These are phyloP conservation scores for Metarhizium rileyi DNA, from an alignment of 2,329 filamentous ascomycete genomes.

Conservation along the genomic window DNA sequence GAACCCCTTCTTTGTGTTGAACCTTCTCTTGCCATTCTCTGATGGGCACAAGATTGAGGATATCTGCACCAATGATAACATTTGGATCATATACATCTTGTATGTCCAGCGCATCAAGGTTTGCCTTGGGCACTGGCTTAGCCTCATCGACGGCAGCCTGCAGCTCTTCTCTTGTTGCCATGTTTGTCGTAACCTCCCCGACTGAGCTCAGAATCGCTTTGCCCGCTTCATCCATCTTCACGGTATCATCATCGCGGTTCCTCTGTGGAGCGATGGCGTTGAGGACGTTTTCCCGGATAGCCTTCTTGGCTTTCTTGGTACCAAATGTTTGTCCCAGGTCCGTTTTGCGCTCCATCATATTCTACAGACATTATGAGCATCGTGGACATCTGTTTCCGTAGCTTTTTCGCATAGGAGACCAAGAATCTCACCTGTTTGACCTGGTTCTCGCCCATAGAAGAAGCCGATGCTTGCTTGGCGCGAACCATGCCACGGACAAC, in stretches of 20 bases:
- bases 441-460: constrained; percentile 30
- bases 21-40: constrained; percentile 64
- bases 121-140: constrained; percentile 64
- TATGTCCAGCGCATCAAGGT: constrained; percentile 55
- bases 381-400: not conserved
- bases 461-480: constrained; percentile 40
- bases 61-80: constrained; percentile 55
- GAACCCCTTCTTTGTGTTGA: constrained; percentile 46
- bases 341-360: constrained; percentile 51
- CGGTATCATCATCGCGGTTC: constrained; percentile 25
- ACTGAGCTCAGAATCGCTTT: constrained; percentile 55
- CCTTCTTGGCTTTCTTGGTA: constrained; percentile 78
- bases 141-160: constrained; percentile 54
- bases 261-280: constrained; percentile 54
- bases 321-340: constrained; percentile 71
- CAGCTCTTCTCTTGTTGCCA: constrained; percentile 57
- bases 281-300: constrained; percentile 55
- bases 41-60: constrained; percentile 58
- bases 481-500: constrained; percentile 47
- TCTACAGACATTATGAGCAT: constrained; percentile 26
- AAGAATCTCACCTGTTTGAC: constrained; percentile 17
- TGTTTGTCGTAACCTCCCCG: constrained; percentile 49
- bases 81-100: constrained; percentile 64
- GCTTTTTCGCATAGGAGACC: constrained; percentile 1
- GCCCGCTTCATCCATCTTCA: constrained; percentile 44